phyloP scores from a whole-genome alignment of 108 stramenopile species.

The Pseudonitzschia pungens region DNA sequence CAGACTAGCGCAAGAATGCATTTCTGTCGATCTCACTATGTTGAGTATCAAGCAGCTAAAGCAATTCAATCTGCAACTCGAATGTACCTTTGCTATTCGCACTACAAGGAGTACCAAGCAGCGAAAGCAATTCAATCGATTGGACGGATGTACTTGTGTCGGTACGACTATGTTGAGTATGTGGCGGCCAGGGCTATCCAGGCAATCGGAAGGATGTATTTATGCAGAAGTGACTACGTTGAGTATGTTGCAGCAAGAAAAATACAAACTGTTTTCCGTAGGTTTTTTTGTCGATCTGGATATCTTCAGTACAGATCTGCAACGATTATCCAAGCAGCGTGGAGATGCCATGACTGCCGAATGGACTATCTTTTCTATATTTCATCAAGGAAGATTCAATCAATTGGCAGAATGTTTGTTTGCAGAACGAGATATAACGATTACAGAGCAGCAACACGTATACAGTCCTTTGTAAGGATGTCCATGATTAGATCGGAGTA shows the following conservation, averaged over 20 bases:
- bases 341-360: conserved; percentile 27
- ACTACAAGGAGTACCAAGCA: conserved; percentile 15
- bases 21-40: background rate
- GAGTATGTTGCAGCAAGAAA: conserved; percentile 4
- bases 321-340: conserved; percentile 29
- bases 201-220: background rate
- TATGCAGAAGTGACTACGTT: conserved; percentile 3
- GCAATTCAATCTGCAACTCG: background rate
- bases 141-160: conserved; percentile 17
- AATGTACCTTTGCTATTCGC: background rate
- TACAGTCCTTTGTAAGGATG: conserved; percentile 28
- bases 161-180: conserved; percentile 8
- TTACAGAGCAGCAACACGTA: conserved; percentile 20
- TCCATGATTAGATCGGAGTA: conserved; percentile 6
- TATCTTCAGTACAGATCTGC: conserved; percentile 14
- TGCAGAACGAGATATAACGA: conserved; percentile 3
- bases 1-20: background rate
- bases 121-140: conserved; percentile 29
- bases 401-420: background rate
- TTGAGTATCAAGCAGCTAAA: conserved; percentile 3
- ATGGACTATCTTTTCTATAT: conserved; percentile 9
- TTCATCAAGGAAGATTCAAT: background rate
- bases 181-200: background rate
- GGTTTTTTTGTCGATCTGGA: background rate
- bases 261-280: background rate